These are phyloP conservation scores for Daphne laureola DNA, from an alignment of 441 rosid species.

Conservation along the genomic window DNA sequence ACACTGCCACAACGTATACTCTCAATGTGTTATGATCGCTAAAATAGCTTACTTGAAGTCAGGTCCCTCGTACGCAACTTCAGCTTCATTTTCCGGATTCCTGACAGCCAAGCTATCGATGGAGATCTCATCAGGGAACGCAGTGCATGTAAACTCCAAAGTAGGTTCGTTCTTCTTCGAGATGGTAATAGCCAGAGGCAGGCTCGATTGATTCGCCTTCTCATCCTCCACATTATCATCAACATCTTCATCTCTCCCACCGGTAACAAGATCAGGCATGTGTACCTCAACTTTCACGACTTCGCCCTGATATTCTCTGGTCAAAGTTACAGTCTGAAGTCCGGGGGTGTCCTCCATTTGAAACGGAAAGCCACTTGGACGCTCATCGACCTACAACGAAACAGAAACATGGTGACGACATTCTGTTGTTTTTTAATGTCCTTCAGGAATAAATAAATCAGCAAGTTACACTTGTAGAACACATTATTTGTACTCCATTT, in stretches of 20 bases:
- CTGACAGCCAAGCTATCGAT: constrained; percentile 57
- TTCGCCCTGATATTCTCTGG: constrained; percentile 65
- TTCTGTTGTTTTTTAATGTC: too few species aligned
- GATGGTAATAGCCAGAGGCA: constrained; percentile 58
- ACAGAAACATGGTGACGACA: too few species aligned
- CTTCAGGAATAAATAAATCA: too few species aligned
- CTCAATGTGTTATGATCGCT: not conserved
- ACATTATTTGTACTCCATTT: too few species aligned
- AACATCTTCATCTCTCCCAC: constrained; percentile 35
- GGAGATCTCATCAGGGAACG: constrained; percentile 54
- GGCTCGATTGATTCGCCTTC: constrained; percentile 44
- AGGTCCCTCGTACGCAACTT: constrained; percentile 74
- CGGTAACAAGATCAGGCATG: constrained; percentile 82
- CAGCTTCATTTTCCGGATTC: constrained; percentile 41
- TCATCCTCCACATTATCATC: constrained; percentile 29
- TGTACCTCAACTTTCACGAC: constrained; percentile 61
- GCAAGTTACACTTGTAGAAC: too few species aligned
- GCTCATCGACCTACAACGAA: constrained; percentile 40
- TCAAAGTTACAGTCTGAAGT: constrained; percentile 38
- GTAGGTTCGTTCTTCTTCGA: constrained; percentile 50
- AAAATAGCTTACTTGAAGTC: constrained; percentile 59
- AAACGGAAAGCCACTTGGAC: constrained; percentile 63
- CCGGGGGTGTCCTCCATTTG: constrained; percentile 67
- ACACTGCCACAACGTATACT: not conserved
- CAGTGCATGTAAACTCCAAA: constrained; percentile 63